Evolutionary conservation across 139 green algal species (phyloP).

Genomic region (Picochlorum sp.): DNA sequence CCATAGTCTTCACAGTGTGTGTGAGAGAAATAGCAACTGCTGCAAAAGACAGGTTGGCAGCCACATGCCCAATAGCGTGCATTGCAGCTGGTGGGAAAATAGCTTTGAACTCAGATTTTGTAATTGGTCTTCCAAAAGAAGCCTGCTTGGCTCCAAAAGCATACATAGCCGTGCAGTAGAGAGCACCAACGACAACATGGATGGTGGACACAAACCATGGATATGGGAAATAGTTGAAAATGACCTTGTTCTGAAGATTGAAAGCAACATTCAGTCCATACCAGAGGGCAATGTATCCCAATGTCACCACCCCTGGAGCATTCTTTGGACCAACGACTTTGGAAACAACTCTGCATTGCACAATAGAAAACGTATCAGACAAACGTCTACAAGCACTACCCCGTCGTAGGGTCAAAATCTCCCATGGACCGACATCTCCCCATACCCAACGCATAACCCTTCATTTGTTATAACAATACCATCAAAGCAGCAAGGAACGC

Average conservation of each 20-base stretch:
- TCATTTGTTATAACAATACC: no score
- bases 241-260: constrained; percentile 99
- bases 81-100: constrained; percentile 84
- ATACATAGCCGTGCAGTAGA: constrained; percentile 79
- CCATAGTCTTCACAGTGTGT: constrained; percentile 97
- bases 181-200: constrained; percentile 79
- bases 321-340: constrained; percentile 61
- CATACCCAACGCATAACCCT: no score
- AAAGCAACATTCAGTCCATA: constrained; percentile 96
- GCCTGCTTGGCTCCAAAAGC: constrained; percentile 74
- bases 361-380: neutral
- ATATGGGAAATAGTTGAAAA: constrained; percentile 99
- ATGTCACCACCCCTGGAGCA: constrained; percentile 60
- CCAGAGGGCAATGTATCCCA: constrained; percentile 74
- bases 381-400: neutral
- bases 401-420: no score
- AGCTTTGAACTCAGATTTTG: constrained; percentile 70
- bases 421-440: no score
- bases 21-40: constrained; percentile 96
- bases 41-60: constrained; percentile 96
- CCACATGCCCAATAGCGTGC: constrained; percentile 94
- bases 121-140: constrained; percentile 78
- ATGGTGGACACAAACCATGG: constrained; percentile 85
- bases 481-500: no score
- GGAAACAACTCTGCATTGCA: constrained; percentile 28